Evolutionary conservation across 2,329 filamentous ascomycete species (phyloP).

Genomic region (Diaporthe batatas): DNA sequence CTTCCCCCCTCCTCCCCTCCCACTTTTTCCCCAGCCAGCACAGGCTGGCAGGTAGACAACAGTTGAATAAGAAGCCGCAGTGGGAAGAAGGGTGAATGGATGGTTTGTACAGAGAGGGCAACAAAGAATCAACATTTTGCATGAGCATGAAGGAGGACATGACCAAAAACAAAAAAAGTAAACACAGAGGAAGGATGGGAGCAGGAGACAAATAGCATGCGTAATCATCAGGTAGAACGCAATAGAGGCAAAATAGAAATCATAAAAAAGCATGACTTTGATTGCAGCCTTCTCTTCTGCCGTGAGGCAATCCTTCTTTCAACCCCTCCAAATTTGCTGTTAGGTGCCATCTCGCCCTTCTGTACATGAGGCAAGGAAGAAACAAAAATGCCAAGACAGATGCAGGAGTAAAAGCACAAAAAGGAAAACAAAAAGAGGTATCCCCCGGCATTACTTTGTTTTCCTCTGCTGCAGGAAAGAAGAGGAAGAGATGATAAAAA

Average conservation of each 20-base stretch:
- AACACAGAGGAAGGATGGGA: neutral
- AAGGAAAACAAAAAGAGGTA: conserved; percentile 35
- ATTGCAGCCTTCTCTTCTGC: conserved; percentile 44
- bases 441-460: conserved; percentile 67
- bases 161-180: neutral
- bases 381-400: conserved; percentile 36
- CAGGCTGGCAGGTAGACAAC: conserved; percentile 13
- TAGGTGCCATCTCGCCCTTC: neutral
- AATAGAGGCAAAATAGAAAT: neutral
- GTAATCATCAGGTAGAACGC: neutral
- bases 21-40: neutral
- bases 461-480: conserved; percentile 61
- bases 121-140: neutral
- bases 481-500: neutral
- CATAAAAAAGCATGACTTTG: conserved; percentile 10
- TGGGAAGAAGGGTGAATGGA: neutral
- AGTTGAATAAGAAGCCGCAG: neutral
- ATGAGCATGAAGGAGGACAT: conserved; percentile 1
- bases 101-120: conserved; percentile 27
- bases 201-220: neutral
- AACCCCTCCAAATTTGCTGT: conserved; percentile 28
- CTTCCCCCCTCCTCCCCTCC: neutral
- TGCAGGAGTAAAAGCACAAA: conserved; percentile 13
- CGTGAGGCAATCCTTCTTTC: conserved; percentile 55
- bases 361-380: conserved; percentile 41